These are phyloP conservation scores for Aaosphaeria pasadenensis DNA, from an alignment of 2,329 filamentous ascomycete species.

Conservation along the genomic window DNA sequence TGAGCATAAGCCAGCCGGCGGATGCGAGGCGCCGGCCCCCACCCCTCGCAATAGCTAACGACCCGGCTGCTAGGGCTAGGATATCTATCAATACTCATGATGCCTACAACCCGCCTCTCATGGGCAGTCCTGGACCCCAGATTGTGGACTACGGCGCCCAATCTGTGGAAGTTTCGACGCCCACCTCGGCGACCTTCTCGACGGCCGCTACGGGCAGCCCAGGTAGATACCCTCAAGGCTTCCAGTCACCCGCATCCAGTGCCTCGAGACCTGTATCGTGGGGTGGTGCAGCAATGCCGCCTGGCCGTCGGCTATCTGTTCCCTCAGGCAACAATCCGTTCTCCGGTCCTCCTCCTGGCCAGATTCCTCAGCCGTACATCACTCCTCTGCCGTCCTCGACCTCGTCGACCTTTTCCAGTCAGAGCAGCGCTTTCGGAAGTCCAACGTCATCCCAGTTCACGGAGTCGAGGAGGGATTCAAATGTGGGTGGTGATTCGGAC, in stretches of 20 bases:
- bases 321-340: constrained; percentile 75
- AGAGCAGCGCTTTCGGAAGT: constrained; percentile 61
- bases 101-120: constrained; percentile 56
- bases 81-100: constrained; percentile 59
- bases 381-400: constrained; percentile 56
- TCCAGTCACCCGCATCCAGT: constrained; percentile 70
- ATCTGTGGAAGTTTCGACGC: constrained; percentile 75
- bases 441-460: constrained; percentile 64
- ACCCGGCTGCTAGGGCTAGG: constrained; percentile 59
- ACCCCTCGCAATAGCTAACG: constrained; percentile 77
- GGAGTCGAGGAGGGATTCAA: constrained; percentile 65
- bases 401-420: constrained; percentile 53
- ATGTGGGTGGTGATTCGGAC: constrained; percentile 62
- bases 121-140: constrained; percentile 61
- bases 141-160: constrained; percentile 64
- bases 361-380: constrained; percentile 57
- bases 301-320: constrained; percentile 75
- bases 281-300: constrained; percentile 62
- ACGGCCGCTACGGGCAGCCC: constrained; percentile 69
- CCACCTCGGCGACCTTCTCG: constrained; percentile 79
- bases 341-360: constrained; percentile 61
- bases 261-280: constrained; percentile 70
- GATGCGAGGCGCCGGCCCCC: constrained; percentile 69
- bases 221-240: constrained; percentile 60
- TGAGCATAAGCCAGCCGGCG: constrained; percentile 48